Conservation (phyloP, 192 early-diverging fungal genomes). For the Lobulomyces angularis region DNA sequence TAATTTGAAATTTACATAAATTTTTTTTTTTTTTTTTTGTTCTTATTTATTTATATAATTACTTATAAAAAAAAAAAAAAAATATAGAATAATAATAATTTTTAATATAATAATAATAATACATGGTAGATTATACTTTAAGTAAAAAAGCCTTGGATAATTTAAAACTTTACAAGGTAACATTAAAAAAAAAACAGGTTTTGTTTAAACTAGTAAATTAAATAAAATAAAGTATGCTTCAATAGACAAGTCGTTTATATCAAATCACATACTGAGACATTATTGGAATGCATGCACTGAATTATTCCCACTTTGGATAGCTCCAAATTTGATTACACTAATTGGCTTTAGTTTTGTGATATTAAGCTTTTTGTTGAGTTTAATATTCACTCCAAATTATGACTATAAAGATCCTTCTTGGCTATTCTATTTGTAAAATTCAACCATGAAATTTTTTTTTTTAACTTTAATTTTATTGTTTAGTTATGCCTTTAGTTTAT, state of each 20-base stretch:
- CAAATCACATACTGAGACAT: slow-evolving; percentile 60
- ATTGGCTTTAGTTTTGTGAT: slow-evolving; percentile 67
- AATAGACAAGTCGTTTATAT: slow-evolving; percentile 64
- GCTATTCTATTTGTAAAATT: slow-evolving; percentile 41
- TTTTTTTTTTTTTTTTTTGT: no score
- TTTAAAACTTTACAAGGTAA: slow-evolving; percentile 65
- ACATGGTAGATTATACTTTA: no score
- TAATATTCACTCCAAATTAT: slow-evolving; percentile 56
- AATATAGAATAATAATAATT: no score
- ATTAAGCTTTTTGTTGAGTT: slow-evolving; percentile 56
- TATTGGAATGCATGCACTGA: slow-evolving; percentile 77
- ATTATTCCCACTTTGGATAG: slow-evolving; percentile 75
- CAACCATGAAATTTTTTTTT: not conserved
- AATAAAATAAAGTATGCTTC: slow-evolving; percentile 62
- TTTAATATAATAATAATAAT: no score
- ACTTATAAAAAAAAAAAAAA: no score
- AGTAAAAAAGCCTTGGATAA: slow-evolving; percentile 54
- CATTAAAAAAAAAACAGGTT: no score
- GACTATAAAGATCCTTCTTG: slow-evolving; percentile 55
- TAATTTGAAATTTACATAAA: no score
- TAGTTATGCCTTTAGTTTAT: slow-evolving; percentile 65
- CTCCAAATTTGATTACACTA: slow-evolving; percentile 79
- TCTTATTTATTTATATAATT: no score
- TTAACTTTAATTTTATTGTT: slow-evolving; percentile 17
- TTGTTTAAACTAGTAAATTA: no score